These are phyloP conservation scores for Emydomyces testavorans DNA, from an alignment of 2,329 filamentous ascomycete genomes.

Conservation along the genomic window DNA sequence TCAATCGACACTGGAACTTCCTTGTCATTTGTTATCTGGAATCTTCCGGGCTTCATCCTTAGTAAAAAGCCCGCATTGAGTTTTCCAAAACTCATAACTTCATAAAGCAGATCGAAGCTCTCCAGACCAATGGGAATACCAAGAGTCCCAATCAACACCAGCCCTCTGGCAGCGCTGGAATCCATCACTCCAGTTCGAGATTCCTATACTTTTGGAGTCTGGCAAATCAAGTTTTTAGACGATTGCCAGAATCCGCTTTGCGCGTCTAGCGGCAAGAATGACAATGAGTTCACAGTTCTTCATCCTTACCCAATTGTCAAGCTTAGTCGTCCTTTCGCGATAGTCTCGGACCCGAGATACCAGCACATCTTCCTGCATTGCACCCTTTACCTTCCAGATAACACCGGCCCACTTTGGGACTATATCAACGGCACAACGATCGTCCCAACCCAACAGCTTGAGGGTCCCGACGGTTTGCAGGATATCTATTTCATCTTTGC, in stretches of 20 bases:
- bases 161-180: constrained; percentile 1
- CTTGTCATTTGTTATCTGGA: too few relatives aligned
- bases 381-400: not conserved
- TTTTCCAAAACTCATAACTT: too few relatives aligned
- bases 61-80: too few relatives aligned
- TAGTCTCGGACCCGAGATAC: not conserved
- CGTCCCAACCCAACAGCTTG: not conserved
- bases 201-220: not conserved
- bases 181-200: not conserved
- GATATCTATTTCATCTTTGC: constrained; percentile 3
- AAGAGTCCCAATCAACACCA: not conserved
- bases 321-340: not conserved
- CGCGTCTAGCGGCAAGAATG: not conserved
- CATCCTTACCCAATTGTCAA: not conserved
- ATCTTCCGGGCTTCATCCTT: too few relatives aligned
- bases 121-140: not conserved
- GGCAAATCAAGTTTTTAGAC: not conserved
- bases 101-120: not conserved
- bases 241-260: not conserved
- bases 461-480: not conserved
- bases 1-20: too few relatives aligned
- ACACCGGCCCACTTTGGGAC: not conserved
- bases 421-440: constrained; percentile 1
- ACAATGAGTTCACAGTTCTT: not conserved
- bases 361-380: not conserved